Percentiles rank a stretch among this genome's conserved stretches.
Evolutionary conservation across 148 eudicot species (phyloP).

Genomic region (Arctostaphylos glauca): DNA sequence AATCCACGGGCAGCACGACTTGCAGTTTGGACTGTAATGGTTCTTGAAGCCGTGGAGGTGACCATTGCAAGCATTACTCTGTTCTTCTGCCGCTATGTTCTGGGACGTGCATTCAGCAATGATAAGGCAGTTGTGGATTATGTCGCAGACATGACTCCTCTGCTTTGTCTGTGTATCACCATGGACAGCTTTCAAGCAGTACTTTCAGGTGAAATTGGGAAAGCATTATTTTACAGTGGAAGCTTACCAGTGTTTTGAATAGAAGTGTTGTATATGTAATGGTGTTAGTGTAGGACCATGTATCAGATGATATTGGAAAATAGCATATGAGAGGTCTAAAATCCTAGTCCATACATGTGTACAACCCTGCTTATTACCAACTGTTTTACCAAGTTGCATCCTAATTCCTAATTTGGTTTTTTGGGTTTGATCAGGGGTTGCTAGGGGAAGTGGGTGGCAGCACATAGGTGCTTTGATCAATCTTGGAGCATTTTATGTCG

Average conservation of each 20-base stretch:
- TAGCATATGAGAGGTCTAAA: no score
- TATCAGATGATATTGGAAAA: no score
- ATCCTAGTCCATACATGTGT: no score
- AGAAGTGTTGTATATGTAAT: no score
- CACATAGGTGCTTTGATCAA: slow-evolving; percentile 47
- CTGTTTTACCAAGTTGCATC: not conserved
- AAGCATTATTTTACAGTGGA: not conserved
- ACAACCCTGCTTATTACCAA: no score
- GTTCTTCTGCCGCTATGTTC: slow-evolving; percentile 23
- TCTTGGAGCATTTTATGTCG: slow-evolving; percentile 41
- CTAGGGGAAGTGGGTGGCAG: slow-evolving; percentile 46
- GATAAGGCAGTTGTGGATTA: slow-evolving; percentile 36
- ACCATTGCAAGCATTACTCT: slow-evolving; percentile 21
- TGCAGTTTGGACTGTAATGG: slow-evolving; percentile 25
- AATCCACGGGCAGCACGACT: slow-evolving; percentile 32
- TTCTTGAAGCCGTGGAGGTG: slow-evolving; percentile 25
- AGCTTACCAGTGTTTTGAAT: not conserved
- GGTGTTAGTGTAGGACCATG: no score
- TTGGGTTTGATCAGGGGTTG: slow-evolving; percentile 18
- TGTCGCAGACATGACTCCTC: slow-evolving; percentile 27
- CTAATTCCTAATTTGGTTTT: not conserved
- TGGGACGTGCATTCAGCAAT: slow-evolving; percentile 41
- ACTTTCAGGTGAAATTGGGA: slow-evolving; percentile 30
- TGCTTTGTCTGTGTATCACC: slow-evolving; percentile 30
- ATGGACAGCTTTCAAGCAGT: slow-evolving; percentile 42